Conservation (phyloP, 371 early-diverging fungal species). For the Syncephalastrum monosporum region DNA sequence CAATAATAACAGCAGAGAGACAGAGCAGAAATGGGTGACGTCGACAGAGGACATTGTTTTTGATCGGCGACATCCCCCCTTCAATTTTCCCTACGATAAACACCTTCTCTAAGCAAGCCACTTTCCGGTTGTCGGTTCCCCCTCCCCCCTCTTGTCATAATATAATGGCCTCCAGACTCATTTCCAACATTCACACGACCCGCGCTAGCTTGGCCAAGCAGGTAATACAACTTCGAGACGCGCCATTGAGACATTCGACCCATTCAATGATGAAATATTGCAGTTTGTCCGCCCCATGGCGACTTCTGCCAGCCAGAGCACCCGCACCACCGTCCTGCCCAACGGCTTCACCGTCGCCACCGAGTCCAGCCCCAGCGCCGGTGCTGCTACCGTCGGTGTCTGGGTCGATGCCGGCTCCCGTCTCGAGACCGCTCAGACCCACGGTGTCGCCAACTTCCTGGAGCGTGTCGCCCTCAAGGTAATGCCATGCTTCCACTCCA, state of each 20-base stretch:
- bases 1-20: no score
- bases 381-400: conserved; percentile 94
- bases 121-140: not conserved
- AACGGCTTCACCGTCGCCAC: conserved; percentile 94
- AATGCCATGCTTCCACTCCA: not conserved
- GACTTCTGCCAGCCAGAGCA: conserved; percentile 36
- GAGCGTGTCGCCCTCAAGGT: conserved; percentile 38
- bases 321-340: conserved; percentile 76
- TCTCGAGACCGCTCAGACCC: conserved; percentile 80
- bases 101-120: no score
- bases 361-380: conserved; percentile 78
- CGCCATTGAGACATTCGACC: not conserved
- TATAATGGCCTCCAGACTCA: conserved; percentile 25
- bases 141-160: conserved; percentile 13
- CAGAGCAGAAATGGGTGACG: no score
- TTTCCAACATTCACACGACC: conserved; percentile 23
- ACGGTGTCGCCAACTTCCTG: conserved; percentile 28
- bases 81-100: no score
- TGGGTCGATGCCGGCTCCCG: conserved; percentile 95
- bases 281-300: conserved; percentile 25
- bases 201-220: conserved; percentile 22
- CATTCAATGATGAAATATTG: not conserved
- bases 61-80: no score
- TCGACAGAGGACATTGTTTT: no score
- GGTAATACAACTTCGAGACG: conserved; percentile 13